Percentiles rank a stretch among this genome's conserved stretches.
Conservation (phyloP, 768 basidiomycete species). For the Russula griseocarnosa region DNA sequence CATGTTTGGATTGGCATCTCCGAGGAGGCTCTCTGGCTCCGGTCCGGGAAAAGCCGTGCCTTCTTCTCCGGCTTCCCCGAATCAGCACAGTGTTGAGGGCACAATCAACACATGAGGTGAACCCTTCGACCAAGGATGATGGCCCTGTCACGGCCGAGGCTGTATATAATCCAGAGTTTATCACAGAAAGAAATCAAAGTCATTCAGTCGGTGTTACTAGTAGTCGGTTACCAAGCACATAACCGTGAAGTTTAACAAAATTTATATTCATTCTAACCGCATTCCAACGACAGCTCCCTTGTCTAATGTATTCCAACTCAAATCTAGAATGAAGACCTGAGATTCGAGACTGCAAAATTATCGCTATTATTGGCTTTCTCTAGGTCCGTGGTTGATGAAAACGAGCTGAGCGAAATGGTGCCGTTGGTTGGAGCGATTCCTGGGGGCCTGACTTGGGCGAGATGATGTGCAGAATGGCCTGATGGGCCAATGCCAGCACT, state of each 20-base stretch:
- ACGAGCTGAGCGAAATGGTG: neutral
- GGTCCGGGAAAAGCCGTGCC: too few species aligned
- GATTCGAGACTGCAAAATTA: neutral
- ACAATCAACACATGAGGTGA: too few species aligned
- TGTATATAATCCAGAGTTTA: too few species aligned
- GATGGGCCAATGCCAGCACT: neutral
- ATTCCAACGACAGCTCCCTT: neutral
- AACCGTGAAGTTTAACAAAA: neutral
- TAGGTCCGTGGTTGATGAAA: neutral
- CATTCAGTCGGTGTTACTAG: neutral
- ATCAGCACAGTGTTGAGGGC: too few species aligned
- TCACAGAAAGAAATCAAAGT: neutral
- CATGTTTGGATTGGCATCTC: too few species aligned
- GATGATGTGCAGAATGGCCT: neutral
- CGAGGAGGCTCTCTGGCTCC: too few species aligned
- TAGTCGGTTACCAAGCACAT: neutral
- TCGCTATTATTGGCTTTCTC: neutral
- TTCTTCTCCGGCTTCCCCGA: too few species aligned
- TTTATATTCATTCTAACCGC: neutral
- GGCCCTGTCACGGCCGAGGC: too few species aligned
- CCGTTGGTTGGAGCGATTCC: neutral
- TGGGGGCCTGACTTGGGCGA: neutral
- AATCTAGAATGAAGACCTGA: neutral
- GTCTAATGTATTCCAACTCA: neutral
- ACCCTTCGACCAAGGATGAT: too few species aligned